Conservation (phyloP, 306 rosid species). For the Clitoria ternatea region DNA sequence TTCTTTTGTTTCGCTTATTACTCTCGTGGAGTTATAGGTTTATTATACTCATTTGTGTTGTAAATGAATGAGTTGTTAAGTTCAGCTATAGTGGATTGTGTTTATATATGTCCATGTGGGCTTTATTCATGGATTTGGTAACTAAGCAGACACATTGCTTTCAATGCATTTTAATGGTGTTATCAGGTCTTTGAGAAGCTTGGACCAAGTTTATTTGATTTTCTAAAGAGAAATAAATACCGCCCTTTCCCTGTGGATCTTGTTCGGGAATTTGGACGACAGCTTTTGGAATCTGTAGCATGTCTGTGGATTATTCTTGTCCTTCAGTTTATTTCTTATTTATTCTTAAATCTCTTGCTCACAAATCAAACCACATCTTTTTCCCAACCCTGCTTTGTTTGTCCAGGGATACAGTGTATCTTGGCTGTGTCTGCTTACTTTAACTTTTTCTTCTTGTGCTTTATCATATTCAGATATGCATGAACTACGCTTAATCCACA, state of each 20-base stretch:
- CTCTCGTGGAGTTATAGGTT: constrained; percentile 2
- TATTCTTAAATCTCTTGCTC: constrained; percentile 29
- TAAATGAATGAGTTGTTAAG: constrained; percentile 17
- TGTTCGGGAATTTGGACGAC: constrained; percentile 99
- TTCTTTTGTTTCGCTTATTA: constrained; percentile 4
- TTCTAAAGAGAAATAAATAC: constrained; percentile 98
- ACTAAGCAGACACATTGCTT: constrained; percentile 70
- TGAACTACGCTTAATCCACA: constrained; percentile 80
- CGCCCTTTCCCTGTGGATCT: constrained; percentile 98
- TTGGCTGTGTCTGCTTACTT: constrained; percentile 25
- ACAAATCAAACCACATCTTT: constrained; percentile 30
- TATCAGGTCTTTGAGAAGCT: constrained; percentile 99
- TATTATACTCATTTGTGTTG: constrained; percentile 4
- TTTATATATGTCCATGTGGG: constrained; percentile 30
- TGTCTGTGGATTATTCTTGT: constrained; percentile 83
- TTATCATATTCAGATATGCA: constrained; percentile 83
- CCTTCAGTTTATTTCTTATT: constrained; percentile 49
- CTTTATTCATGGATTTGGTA: constrained; percentile 53
- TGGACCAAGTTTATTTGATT: constrained; percentile 99
- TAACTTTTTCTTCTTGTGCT: constrained; percentile 34
- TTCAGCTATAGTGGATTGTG: constrained; percentile 28
- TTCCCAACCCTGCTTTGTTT: constrained; percentile 41
- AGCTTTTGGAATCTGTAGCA: constrained; percentile 99
- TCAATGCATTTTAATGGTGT: constrained; percentile 81
- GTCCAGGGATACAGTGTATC: constrained; percentile 40